Evolutionary conservation across 148 eudicot genomes (phyloP), one percentile per base, ranked within the genome.

Genomic region (Pouteria glomerata): DNA sequence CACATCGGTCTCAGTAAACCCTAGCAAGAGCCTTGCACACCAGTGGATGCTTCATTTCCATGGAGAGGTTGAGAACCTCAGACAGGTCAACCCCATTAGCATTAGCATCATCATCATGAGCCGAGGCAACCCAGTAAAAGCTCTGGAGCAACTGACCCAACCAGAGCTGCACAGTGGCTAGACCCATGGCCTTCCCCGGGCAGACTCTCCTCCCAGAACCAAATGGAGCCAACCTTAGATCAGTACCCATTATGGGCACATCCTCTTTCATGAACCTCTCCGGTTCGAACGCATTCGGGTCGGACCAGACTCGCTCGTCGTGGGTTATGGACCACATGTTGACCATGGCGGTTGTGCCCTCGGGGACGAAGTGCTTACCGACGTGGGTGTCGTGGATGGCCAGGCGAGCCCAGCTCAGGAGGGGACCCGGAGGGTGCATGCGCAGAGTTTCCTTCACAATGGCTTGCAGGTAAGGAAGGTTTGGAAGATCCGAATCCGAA

Each of bases 311-410:
- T 6, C 59, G 66, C 15, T 85, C 83, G n/a, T 91, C 89, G 34
- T 95, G 96, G 52, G 99, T 85, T 78, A 95, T 95, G 60, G 99
- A 89, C 90, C 89, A 91, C 97, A 95, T 95, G 92, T 95, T 95
- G 1, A 95, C 99, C 93, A 95, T 95, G 1, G 99, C 99, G 0
- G 97, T 95, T 0, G 97, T 91, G 13, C 97, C 99, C 0, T 96
- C 96, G 0, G 99, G 97, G 66, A 95, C 71, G 47, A 88, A 85
- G 80, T 91, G 92, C 44, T n/a, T n/a, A n/a, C n/a, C n/a, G n/a
- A n/a, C n/a, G n/a, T n/a, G n/a, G n/a, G n/a, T n/a, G n/a, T n/a
- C n/a, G n/a, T n/a, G n/a, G n/a, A n/a, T n/a, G n/a, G n/a, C n/a
- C n/a, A n/a, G n/a, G n/a, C n/a, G n/a, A n/a, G n/a, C n/a, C n/a